Evolutionary conservation across 2,329 filamentous ascomycete genomes (phyloP), one percentile per base, ranked within the genome.

Genomic region (Leptographium galeiforme): DNA sequence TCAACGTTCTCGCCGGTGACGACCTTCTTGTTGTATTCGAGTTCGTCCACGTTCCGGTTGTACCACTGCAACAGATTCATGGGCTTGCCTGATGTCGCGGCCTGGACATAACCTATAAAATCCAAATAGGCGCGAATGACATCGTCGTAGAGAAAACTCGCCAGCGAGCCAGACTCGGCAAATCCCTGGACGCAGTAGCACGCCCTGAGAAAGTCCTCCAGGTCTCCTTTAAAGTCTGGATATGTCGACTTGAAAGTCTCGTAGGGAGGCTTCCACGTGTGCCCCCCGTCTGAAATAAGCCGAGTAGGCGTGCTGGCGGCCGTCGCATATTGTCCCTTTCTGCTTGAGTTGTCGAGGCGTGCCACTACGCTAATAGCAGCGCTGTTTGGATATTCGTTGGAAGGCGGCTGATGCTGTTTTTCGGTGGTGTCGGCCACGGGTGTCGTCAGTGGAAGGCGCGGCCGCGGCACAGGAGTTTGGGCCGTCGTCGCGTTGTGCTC

Each of bases 101-200:
- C 46, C 2, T 60, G 53, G 30, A 72, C 66, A 52, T 78, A 77
- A 0, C 60, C 57, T 8, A 69, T 57, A 57, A 70, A 80, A 1
- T 69, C 61, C 2, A 69, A 64, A 50, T 72, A 78, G 4, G 63
- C 63, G 12, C 66, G 63, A 47, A 80, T 70, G 51, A 78, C 76
- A 53, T 79, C 77, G 57, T 80, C 77, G 55, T 71, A 79, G 0
- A 77, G 60, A 52, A 65, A 74, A 30, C 69, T 67, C 13, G 68
- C 65, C 18, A 77, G 59, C 10, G 63, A 62, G 13, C 50, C 63
- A 57, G 30, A 63, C 59, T 44, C 64, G 63, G 1, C 75, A 62
- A 51, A 65, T 67, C 18, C 70, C 63, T 8, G 78, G 59, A 57
- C 66, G 5, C 50, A 72, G 0, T 72, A 61, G 50, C 74, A 71